phyloP scores from a whole-genome alignment of 768 basidiomycete species.

The Trametes sanguinea region DNA sequence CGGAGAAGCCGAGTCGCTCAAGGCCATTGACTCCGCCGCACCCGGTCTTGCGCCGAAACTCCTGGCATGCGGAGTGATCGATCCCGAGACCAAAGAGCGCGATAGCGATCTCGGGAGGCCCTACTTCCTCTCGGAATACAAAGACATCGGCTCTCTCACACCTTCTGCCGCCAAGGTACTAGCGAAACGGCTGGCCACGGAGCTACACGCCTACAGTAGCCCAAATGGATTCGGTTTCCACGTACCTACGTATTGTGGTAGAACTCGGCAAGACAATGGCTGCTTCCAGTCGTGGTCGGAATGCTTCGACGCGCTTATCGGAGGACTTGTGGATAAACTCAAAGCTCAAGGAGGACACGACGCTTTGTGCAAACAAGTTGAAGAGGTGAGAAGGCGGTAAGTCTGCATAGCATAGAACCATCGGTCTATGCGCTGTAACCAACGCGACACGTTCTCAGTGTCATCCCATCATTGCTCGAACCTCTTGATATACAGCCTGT shows the following conservation, averaged over 20 bases:
- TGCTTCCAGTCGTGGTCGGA: constrained; percentile 74
- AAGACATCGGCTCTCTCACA: constrained; percentile 52
- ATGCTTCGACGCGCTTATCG: constrained; percentile 64
- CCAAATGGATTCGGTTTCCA: constrained; percentile 65
- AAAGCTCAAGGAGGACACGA: constrained; percentile 42
- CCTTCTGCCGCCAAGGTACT: constrained; percentile 48
- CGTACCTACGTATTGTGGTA: constrained; percentile 77
- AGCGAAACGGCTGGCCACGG: constrained; percentile 63
- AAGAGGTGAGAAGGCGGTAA: constrained; percentile 50
- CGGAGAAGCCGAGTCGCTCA: constrained; percentile 72
- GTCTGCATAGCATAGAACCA: constrained; percentile 20
- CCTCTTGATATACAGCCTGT: constrained; percentile 62
- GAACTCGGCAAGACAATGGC: constrained; percentile 68
- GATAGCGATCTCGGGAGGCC: constrained; percentile 44
- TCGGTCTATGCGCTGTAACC: background rate
- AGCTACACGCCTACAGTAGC: constrained; percentile 62
- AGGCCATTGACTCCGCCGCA: constrained; percentile 61
- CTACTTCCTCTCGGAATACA: constrained; percentile 77
- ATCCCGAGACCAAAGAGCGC: constrained; percentile 28
- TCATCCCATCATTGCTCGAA: constrained; percentile 71
- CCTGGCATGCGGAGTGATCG: constrained; percentile 48
- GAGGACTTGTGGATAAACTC: constrained; percentile 54
- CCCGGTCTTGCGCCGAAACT: constrained; percentile 66
- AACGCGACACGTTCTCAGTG: constrained; percentile 42
- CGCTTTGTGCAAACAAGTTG: constrained; percentile 53